phyloP scores from a whole-genome alignment of 2,329 filamentous ascomycete species.

The Alternaria hordeiaustralica region DNA sequence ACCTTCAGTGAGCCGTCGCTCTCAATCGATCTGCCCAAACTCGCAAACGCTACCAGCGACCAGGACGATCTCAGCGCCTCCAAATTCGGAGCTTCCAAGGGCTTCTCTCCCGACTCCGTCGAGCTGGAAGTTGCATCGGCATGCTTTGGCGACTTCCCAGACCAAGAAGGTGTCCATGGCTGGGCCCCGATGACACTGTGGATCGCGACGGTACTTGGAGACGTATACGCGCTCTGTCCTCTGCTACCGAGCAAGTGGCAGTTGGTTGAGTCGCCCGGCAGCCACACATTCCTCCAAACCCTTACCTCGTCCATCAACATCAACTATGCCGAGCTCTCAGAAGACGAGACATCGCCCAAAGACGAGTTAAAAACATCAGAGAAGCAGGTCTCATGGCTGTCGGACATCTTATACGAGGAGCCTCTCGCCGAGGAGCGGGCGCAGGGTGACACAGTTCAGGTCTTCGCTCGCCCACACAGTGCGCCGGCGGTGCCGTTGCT shows the following conservation, averaged over 20 bases:
- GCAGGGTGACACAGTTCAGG: constrained; percentile 54
- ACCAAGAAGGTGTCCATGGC: constrained; percentile 62
- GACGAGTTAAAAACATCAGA: constrained; percentile 51
- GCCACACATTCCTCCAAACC: constrained; percentile 77
- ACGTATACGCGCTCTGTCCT: constrained; percentile 92
- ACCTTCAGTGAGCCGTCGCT: constrained; percentile 85
- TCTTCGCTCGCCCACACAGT: constrained; percentile 62
- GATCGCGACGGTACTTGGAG: constrained; percentile 93
- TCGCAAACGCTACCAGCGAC: constrained; percentile 80
- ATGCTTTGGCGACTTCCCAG: constrained; percentile 78
- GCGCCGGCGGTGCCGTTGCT: constrained; percentile 64
- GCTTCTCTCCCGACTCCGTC: constrained; percentile 85
- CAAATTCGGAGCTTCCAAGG: constrained; percentile 74
- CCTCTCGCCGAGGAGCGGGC: constrained; percentile 51
- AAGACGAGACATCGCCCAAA: constrained; percentile 50
- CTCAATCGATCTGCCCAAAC: constrained; percentile 85
- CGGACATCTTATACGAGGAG: constrained; percentile 56
- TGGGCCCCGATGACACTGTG: constrained; percentile 98
- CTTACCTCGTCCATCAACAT: constrained; percentile 83
- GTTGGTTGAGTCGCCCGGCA: constrained; percentile 48
- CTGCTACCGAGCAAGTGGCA: constrained; percentile 88
- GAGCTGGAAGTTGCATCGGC: constrained; percentile 95
- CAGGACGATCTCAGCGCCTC: constrained; percentile 86
- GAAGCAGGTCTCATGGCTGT: constrained; percentile 67
- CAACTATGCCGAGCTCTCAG: constrained; percentile 54